Conservation (phyloP, 352 stramenopile genomes). For the Globisporangium megalacanthum region DNA sequence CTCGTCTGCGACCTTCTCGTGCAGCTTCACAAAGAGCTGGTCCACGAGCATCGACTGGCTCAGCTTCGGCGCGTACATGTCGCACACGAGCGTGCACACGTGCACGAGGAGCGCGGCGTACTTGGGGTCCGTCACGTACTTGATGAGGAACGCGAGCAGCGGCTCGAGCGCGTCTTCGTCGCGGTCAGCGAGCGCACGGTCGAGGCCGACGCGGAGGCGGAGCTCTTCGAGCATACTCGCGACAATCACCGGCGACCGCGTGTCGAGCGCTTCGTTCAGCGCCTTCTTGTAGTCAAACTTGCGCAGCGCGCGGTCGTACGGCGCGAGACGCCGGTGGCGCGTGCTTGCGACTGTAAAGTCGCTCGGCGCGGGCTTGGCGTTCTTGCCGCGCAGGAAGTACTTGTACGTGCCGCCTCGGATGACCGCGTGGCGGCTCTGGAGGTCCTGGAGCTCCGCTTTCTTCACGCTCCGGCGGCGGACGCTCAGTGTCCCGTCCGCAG, state of each 20-base stretch:
- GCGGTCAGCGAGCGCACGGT: conserved; percentile 85
- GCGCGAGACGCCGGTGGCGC: conserved; percentile 87
- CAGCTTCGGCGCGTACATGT: conserved; percentile 92
- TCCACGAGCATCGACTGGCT: conserved; percentile 90
- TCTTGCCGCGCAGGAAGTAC: conserved; percentile 88
- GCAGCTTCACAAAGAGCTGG: conserved; percentile 92
- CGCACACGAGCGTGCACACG: conserved; percentile 90
- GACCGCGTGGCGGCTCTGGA: conserved; percentile 61
- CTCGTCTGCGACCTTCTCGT: conserved; percentile 83
- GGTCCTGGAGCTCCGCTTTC: conserved; percentile 61
- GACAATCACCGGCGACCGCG: conserved; percentile 87
- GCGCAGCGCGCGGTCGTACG: conserved; percentile 91
- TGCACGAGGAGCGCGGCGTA: conserved; percentile 90
- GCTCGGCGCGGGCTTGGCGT: conserved; percentile 59
- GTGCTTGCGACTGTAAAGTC: conserved; percentile 78
- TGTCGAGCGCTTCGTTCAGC: conserved; percentile 92
- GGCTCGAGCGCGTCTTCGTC: conserved; percentile 94
- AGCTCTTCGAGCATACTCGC: conserved; percentile 95
- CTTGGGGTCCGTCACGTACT: conserved; percentile 93
- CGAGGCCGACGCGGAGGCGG: conserved; percentile 87
- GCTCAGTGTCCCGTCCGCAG: conserved; percentile 74
- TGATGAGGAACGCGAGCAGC: conserved; percentile 93
- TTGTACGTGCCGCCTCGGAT: conserved; percentile 83
- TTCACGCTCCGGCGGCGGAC: conserved; percentile 73
- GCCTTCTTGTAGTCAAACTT: conserved; percentile 96